Evolutionary conservation across 352 stramenopile genomes (phyloP), one percentile per base, ranked within the genome.

Genomic region (Pythium brachiatum): DNA sequence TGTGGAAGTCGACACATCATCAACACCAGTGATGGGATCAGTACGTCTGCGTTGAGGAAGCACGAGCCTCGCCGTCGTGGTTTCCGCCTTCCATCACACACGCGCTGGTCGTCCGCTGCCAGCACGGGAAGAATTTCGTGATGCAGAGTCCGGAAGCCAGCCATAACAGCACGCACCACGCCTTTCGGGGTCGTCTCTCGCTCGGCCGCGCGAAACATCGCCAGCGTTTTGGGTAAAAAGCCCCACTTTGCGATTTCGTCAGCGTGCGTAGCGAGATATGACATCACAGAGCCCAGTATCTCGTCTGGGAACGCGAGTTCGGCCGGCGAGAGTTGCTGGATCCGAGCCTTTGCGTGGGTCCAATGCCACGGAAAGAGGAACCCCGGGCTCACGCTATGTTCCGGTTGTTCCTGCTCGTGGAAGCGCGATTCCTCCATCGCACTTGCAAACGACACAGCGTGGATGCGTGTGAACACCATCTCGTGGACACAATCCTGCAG

Each of bases 21-120:
- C 20, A 76, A 53, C 48, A 76, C 69, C 16, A 76, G 31, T 23
- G 65, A 64, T 3, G 69, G 69, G 43, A 76, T 71, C 18, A 76
- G 50, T 50, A 76, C 57, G 31, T 76, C 69, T 5, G 69, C 69
- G 38, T 69, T 76, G 7, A 76, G 41, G 39, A 71, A 70, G 27
- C 44, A 64, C 1, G 64, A 71, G 2, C 20, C 27, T 12, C 57
- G 57, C 23, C 62, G 44, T 29, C 29, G 43, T 13, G n/a, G 62
- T 21, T 48, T 21, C 41, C 43, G 41, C 0, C 51, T 6, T 46
- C 12, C 20, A 27, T 4, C 20, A 3, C 34, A 34, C 13, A 2
- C 44, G 32, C 9, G 50, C 12, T 51, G 23, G 18, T 47, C 26
- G 7, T 59, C 44, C 25, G 25, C 50, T 12, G 52, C 18, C 4